Evolutionary conservation across 306 rosid species (phyloP), one percentile per base, ranked within the genome.

Genomic region (Carpinus fangiana): DNA sequence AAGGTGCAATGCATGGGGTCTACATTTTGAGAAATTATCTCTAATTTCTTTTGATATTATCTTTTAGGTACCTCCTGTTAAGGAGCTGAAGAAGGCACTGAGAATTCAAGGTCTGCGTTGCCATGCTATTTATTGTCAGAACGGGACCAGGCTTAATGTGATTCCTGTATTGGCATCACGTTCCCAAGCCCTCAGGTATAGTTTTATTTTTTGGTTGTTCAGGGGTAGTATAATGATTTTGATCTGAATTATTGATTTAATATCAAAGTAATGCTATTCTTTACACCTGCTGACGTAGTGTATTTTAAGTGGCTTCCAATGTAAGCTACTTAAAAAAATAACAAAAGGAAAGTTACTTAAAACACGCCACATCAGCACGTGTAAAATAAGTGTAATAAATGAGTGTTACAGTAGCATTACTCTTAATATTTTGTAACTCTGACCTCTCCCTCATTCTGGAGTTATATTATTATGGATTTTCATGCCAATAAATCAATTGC

Each of bases 121-220:
- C 85, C 98, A 90, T 86, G 94, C 84, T 74, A 87, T 96, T 83
- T 93, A 96, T 89, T 89, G 96, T 82, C 96, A 96, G 83, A 90
- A 93, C 67, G 98, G 99, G 76, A 81, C 85, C 67, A 90, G 98
- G 70, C 81, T 96, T 81, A 91, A 96, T 64, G 92, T 96, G 64
- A 91, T 96, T 87, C 99, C 99, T 18, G 97, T 96, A 12, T 74
- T 89, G 85, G 99, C 99, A 59, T 96, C 99, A 89, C 98, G 99
- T 72, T 89, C 96, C 78, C 98, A 96, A 80, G 96, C 99, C 74
- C 98, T 96, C 85, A 93, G 99, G 99, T 96, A 91, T 70, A 41
- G 8, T 31, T 82, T 31, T 20, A 41, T 7, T 7, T 53, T 7
- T 16, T 65, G 57, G 75, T 73, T 74, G 47, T 59, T 67, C 12